Evolutionary conservation across 2,329 filamentous ascomycete species (phyloP).

Genomic region (Lasiodiplodia gonubiensis): DNA sequence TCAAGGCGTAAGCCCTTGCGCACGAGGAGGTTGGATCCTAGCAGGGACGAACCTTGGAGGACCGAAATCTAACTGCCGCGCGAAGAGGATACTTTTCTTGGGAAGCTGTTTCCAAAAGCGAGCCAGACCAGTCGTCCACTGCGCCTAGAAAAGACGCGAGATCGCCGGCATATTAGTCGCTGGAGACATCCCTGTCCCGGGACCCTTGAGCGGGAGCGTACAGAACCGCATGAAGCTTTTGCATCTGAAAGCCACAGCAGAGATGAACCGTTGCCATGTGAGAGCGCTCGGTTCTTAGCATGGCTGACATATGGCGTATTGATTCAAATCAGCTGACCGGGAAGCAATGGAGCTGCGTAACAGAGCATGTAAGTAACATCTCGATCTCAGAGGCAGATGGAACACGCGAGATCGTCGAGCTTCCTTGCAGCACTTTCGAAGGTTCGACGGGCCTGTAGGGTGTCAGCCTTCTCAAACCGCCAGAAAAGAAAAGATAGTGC

Average conservation of each 20-base stretch:
- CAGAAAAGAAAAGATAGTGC: conserved; percentile 20
- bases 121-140: conserved; percentile 3
- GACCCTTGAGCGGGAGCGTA: conserved; percentile 1
- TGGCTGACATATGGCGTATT: neutral
- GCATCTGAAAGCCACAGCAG: neutral
- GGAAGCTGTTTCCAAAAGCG: conserved; percentile 7
- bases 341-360: neutral
- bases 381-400: neutral
- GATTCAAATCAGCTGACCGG: conserved; percentile 9
- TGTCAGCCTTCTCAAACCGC: conserved; percentile 21
- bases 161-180: neutral
- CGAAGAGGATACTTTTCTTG: neutral
- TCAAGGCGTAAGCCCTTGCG: conserved; percentile 19
- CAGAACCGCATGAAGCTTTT: neutral
- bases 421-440: conserved; percentile 21
- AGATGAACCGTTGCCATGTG: neutral
- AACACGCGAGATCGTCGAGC: conserved; percentile 7
- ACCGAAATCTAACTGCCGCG: conserved; percentile 7
- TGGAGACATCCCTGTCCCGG: neutral
- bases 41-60: neutral
- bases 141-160: neutral
- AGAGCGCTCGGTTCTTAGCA: neutral
- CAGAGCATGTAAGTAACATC: neutral
- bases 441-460: neutral
- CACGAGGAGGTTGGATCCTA: conserved; percentile 3